Evolutionary conservation across 1,139 yeast species (phyloP).

Genomic region (Spathaspora sp.): DNA sequence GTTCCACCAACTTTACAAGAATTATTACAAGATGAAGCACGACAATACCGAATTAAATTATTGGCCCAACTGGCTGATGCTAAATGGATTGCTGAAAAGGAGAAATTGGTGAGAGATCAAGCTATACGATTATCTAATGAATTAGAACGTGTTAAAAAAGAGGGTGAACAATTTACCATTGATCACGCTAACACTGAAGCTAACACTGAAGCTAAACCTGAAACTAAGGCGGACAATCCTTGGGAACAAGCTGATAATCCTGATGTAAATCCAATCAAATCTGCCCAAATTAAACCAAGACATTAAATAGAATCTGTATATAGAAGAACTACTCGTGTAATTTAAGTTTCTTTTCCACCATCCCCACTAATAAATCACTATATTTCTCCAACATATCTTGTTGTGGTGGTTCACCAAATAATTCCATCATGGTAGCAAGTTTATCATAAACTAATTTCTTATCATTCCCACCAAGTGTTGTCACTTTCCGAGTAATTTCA

Average conservation of each 20-base stretch:
- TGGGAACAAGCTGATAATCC: conserved; percentile 40
- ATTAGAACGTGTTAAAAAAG: conserved; percentile 29
- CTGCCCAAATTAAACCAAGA: conserved; percentile 36
- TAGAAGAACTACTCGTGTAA: background rate
- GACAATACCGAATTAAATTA: conserved; percentile 55
- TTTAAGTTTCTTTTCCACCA: conserved; percentile 22
- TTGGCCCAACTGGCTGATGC: conserved; percentile 62
- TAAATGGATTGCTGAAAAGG: conserved; percentile 51
- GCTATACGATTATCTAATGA: conserved; percentile 32
- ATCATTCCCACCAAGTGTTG: conserved; percentile 11
- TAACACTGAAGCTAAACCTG: conserved; percentile 6
- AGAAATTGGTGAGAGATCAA: conserved; percentile 34
- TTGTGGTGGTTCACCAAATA: background rate
- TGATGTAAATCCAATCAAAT: conserved; percentile 33
- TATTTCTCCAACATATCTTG: conserved; percentile 21
- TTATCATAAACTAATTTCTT: conserved; percentile 12
- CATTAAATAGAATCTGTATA: conserved; percentile 4
- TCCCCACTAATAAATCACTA: conserved; percentile 29
- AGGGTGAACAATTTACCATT: conserved; percentile 17
- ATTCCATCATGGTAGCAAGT: conserved; percentile 8
- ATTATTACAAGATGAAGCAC: conserved; percentile 52
- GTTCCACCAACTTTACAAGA: conserved; percentile 64
- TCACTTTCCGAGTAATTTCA: conserved; percentile 8
- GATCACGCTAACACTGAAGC: too few species aligned
- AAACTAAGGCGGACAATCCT: conserved; percentile 20